phyloP scores from a whole-genome alignment of 768 basidiomycete species.

The Amylocystis lapponica region DNA sequence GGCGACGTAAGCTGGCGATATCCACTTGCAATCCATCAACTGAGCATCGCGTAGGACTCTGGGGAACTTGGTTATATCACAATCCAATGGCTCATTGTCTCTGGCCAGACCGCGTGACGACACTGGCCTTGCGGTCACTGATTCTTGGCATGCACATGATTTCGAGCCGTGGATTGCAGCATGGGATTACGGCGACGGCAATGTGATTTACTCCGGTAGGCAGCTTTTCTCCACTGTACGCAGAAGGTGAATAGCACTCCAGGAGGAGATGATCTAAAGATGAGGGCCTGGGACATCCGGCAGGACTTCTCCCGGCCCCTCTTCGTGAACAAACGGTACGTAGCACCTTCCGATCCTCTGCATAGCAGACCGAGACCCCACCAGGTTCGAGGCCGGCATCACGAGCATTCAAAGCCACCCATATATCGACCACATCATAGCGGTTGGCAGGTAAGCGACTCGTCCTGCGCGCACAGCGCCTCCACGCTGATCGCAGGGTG shows the following conservation, averaged over 20 bases:
- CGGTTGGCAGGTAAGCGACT: conserved; percentile 76
- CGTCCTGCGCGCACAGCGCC: neutral
- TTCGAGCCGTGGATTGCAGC: conserved; percentile 92
- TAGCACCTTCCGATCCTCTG: neutral
- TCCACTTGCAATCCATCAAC: neutral
- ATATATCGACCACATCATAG: conserved; percentile 70
- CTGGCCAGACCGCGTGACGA: conserved; percentile 47
- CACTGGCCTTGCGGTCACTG: conserved; percentile 37
- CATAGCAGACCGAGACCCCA: neutral
- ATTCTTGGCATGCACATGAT: conserved; percentile 84
- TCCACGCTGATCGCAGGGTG: neutral
- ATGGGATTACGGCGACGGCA: conserved; percentile 83
- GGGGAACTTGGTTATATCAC: conserved; percentile 68
- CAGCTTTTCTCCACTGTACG: neutral
- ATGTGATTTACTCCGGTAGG: conserved; percentile 79
- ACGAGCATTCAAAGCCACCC: conserved; percentile 88
- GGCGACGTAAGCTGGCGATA: conserved; percentile 41
- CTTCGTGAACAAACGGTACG: conserved; percentile 69
- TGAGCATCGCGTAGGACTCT: conserved; percentile 35
- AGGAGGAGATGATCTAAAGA: conserved; percentile 91
- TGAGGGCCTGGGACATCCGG: conserved; percentile 90
- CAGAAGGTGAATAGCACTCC: neutral
- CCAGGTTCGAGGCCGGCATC: conserved; percentile 90
- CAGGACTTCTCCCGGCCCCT: conserved; percentile 52
- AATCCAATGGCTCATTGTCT: conserved; percentile 75